Conservation (phyloP, 2,329 filamentous ascomycete genomes). For the Canariomyces notabilis region DNA sequence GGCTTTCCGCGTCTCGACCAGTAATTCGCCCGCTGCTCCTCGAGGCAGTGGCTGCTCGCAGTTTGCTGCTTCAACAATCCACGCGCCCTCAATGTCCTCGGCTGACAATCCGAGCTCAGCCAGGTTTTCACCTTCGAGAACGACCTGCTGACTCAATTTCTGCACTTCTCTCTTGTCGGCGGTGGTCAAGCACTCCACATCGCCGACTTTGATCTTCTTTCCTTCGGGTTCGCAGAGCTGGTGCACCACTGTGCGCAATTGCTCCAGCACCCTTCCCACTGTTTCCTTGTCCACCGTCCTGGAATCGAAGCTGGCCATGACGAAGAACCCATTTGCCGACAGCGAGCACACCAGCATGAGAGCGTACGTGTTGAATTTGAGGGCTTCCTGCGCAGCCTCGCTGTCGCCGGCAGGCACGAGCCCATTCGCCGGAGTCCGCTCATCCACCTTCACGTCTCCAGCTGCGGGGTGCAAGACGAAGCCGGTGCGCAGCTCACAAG, state of each 20-base stretch:
- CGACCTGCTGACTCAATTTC: conserved; percentile 27
- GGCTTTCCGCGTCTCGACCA: conserved; percentile 32
- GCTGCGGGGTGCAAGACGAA: conserved; percentile 48
- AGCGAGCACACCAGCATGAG: conserved; percentile 62
- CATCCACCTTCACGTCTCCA: conserved; percentile 19
- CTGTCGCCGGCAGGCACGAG: conserved; percentile 52
- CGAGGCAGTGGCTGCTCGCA: conserved; percentile 33
- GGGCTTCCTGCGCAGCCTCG: conserved; percentile 54
- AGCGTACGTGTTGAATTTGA: conserved; percentile 56
- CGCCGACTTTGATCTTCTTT: conserved; percentile 29
- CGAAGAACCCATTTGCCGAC: conserved; percentile 48
- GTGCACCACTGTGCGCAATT: conserved; percentile 47
- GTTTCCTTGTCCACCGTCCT: conserved; percentile 47
- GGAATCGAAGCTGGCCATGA: conserved; percentile 62
- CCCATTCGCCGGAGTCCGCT: conserved; percentile 41
- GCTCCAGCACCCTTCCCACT: conserved; percentile 49
- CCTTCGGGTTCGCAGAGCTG: conserved; percentile 40
- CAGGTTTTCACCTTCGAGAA: conserved; percentile 19
- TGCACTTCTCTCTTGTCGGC: conserved; percentile 33
- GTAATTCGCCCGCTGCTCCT: conserved; percentile 41
- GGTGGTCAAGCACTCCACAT: conserved; percentile 32
- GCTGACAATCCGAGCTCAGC: conserved; percentile 25
- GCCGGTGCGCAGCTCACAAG: conserved; percentile 52
- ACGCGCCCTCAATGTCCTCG: conserved; percentile 26
- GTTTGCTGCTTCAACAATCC: conserved; percentile 38